Evolutionary conservation across 192 early-diverging fungal species (phyloP).

Genomic region (Spinellus fusiger): DNA sequence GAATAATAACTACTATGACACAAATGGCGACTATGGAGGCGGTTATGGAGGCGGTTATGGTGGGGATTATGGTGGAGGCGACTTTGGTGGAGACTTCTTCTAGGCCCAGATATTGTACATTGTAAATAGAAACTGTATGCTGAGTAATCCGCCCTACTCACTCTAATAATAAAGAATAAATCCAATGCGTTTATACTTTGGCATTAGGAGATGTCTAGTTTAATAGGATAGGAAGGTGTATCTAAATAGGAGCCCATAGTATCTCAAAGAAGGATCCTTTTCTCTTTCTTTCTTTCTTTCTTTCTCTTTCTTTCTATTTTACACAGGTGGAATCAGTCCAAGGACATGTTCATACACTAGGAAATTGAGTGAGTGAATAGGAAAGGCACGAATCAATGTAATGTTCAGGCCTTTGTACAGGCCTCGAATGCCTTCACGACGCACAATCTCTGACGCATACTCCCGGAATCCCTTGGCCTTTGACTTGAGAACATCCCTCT

Average conservation of each 20-base stretch:
- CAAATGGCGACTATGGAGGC: conserved; percentile 13
- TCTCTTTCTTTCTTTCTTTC: too few relatives aligned
- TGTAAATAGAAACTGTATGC: too few relatives aligned
- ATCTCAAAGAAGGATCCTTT: too few relatives aligned
- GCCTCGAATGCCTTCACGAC: conserved; percentile 46
- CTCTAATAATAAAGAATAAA: too few relatives aligned
- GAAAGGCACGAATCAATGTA: conserved; percentile 71
- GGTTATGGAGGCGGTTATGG: conserved; percentile 6
- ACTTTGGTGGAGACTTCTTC: conserved; percentile 12
- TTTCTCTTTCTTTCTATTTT: too few relatives aligned
- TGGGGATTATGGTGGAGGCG: conserved; percentile 5
- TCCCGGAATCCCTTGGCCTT: conserved; percentile 33
- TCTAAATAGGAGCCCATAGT: too few relatives aligned
- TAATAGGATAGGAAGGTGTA: too few relatives aligned
- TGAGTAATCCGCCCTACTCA: too few relatives aligned
- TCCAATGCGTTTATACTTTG: too few relatives aligned
- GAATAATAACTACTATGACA: conserved; percentile 22
- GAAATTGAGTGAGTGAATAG: conserved; percentile 77
- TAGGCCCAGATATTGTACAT: too few relatives aligned
- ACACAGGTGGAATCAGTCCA: background rate
- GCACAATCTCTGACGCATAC: conserved; percentile 47
- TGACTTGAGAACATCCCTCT: conserved; percentile 59
- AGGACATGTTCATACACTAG: conserved; percentile 64
- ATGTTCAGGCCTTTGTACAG: conserved; percentile 70
- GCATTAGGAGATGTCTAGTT: too few relatives aligned